These are phyloP conservation scores for Viola pubescens DNA, from an alignment of 441 rosid genomes.

Conservation along the genomic window DNA sequence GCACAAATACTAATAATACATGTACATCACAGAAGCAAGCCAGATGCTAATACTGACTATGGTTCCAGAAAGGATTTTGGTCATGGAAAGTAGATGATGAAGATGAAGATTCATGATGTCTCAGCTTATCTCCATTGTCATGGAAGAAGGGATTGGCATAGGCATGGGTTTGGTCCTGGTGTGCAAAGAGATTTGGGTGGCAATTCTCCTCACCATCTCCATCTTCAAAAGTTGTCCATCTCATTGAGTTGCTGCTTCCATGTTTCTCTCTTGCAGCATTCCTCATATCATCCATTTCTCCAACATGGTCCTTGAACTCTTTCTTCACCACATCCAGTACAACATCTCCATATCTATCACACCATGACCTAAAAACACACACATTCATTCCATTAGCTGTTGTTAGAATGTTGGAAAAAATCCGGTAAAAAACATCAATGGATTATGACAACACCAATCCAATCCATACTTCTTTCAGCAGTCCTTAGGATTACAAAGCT, in stretches of 20 bases:
- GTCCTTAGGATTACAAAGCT: no score
- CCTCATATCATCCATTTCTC: conserved; percentile 56
- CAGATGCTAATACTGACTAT: conserved; percentile 10
- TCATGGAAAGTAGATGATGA: conserved; percentile 15
- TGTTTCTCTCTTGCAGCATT: conserved; percentile 37
- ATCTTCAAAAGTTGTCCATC: conserved; percentile 55
- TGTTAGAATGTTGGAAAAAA: not conserved
- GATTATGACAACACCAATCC: not conserved
- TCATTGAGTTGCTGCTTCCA: conserved; percentile 27
- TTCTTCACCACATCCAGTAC: conserved; percentile 66
- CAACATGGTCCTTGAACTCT: conserved; percentile 64
- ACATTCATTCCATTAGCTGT: not conserved
- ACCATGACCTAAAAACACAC: conserved; percentile 46
- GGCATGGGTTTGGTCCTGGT: not conserved
- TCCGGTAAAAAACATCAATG: not conserved
- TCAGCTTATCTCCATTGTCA: conserved; percentile 16
- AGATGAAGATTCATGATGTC: not conserved
- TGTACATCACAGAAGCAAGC: not conserved
- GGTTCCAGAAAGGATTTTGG: conserved; percentile 45
- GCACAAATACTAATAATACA: no score
- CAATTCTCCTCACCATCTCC: conserved; percentile 46
- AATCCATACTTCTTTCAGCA: no score
- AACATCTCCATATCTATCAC: conserved; percentile 57
- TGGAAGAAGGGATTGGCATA: conserved; percentile 19
- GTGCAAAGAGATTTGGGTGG: conserved; percentile 52